A percentile compares a stretch with the other conserved stretches of the same genome.
Conservation (phyloP, 305 asterid species). For the Fraxinus sp. region DNA sequence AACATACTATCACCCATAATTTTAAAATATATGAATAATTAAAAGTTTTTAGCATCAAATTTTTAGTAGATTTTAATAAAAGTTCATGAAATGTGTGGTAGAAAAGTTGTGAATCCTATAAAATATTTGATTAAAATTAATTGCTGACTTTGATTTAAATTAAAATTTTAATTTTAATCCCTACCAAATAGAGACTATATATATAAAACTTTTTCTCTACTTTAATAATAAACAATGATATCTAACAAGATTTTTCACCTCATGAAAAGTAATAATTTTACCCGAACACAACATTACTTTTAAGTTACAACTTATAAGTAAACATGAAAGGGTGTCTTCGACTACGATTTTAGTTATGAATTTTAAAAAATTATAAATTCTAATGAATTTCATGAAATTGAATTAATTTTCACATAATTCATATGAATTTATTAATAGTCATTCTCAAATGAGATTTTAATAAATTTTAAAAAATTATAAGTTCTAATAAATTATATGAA, state of each 20-base stretch:
- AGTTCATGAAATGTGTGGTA: background rate
- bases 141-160: no score
- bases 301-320: background rate
- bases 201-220: background rate
- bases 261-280: background rate
- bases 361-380: no score
- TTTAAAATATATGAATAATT: background rate
- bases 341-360: background rate
- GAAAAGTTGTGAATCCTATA: background rate
- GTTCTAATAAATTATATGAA: background rate
- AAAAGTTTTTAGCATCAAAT: no score
- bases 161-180: no score
- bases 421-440: no score
- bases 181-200: background rate
- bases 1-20: background rate
- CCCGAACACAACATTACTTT: background rate
- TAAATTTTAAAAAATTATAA: no score
- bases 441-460: background rate
- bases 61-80: no score
- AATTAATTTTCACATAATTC: no score
- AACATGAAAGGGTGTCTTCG: background rate
- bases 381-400: background rate
- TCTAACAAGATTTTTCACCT: background rate
- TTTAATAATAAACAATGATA: background rate
- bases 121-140: no score